Evolutionary conservation across 495 filamentous ascomycete genomes (phyloP), one percentile per base, ranked within the genome.

Genomic region (Xylona heveae): DNA sequence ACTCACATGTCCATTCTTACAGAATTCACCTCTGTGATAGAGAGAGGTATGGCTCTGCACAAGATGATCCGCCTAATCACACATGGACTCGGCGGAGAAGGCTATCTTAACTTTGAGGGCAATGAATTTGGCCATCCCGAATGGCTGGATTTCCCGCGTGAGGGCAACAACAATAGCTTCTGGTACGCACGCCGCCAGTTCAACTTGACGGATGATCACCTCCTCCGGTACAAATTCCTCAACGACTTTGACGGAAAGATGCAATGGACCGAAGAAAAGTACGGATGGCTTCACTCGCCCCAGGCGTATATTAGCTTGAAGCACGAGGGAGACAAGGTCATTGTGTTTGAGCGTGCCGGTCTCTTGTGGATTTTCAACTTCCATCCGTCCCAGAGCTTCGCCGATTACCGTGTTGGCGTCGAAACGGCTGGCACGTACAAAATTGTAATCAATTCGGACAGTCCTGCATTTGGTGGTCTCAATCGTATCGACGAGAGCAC

Each of bases 61-160:
- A 97, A 97, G 58, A 74, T 95, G 71, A 92, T 97, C 48, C 76
- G 88, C 10, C 68, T 95, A 5, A 56, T 95, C 34, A 97, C 88
- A 15, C 90, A 97, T 53, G 69, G 59, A 19, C 68, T 97, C n/a
- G 88, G 90, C 31, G 88, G 88, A 39, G 88, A 97, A 53, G 88
- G 84, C 24, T 97, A 90, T 45, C 81, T 95, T 33, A 95, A 94
- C 57, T 97, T 97, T 45, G 82, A 92, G 53, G 88, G 85, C 38
- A 97, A 97, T 53, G 88, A 97, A 51, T 97, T 97, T 51, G 88
- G 88, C 1, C 88, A 97, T 51, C 88, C 88, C 0, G 88, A 97
- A 58, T 97, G 88, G 88, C 80, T 97, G 34, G 88, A 97, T 51
- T 97, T 97, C 55, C 88, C 88, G 7, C 76, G 88, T 19, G 83